Conservation (phyloP, 2,329 filamentous ascomycete species). For the Penicillium brasilianum region DNA sequence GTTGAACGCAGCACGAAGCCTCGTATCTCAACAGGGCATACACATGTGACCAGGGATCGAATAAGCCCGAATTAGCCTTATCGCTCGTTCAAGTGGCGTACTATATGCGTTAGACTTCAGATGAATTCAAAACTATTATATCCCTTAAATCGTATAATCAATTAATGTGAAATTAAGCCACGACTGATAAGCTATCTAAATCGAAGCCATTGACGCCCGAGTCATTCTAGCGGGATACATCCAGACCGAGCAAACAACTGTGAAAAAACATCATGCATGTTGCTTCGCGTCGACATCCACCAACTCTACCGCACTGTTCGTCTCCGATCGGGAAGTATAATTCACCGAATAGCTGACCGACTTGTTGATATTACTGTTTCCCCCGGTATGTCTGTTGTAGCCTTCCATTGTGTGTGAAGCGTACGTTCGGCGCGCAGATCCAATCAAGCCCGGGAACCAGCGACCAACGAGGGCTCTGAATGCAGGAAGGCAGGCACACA, state of each 20-base stretch:
- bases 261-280: not conserved
- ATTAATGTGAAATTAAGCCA: not conserved
- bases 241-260: not conserved
- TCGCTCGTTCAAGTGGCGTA: not conserved
- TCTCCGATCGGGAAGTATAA: constrained; percentile 23
- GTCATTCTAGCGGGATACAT: no score
- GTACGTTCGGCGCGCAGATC: constrained; percentile 18
- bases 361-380: constrained; percentile 30
- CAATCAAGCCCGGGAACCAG: constrained; percentile 26
- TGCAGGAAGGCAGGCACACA: constrained; percentile 36
- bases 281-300: constrained; percentile 22
- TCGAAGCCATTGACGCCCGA: not conserved
- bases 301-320: constrained; percentile 25
- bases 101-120: not conserved
- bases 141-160: not conserved
- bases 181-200: not conserved
- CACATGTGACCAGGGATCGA: not conserved
- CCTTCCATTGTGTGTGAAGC: constrained; percentile 9
- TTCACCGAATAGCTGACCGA: constrained; percentile 33
- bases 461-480: constrained; percentile 30
- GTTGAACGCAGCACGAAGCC: not conserved
- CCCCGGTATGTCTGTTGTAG: constrained; percentile 8
- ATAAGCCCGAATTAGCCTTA: not conserved
- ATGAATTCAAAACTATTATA: not conserved
- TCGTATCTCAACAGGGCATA: not conserved